Evolutionary conservation across 1,284 basidiomycete species (phyloP).

Genomic region (Trichosporon ovoides): DNA sequence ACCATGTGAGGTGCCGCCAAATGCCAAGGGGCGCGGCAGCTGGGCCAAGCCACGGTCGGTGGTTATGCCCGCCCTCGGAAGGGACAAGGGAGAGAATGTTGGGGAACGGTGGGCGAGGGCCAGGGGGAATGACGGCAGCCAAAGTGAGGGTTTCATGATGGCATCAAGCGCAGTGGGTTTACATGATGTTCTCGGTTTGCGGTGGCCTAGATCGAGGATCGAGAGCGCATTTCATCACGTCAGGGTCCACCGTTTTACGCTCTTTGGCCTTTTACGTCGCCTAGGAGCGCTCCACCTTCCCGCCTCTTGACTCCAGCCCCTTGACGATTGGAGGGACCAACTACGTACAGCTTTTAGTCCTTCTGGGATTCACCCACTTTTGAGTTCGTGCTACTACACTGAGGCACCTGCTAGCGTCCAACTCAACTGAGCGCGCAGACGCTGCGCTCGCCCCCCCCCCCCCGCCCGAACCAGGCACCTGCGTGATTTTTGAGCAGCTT

Average conservation of each 20-base stretch:
- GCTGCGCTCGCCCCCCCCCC: too few relatives aligned
- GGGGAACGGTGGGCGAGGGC: not conserved
- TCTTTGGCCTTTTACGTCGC: not conserved
- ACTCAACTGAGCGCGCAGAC: not conserved
- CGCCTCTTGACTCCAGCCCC: slow-evolving; percentile 4
- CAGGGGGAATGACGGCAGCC: not conserved
- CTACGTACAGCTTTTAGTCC: too few relatives aligned
- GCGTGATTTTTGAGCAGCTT: not conserved
- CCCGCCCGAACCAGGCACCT: too few relatives aligned
- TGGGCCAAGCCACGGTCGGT: not conserved
- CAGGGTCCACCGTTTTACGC: not conserved
- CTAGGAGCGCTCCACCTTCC: not conserved
- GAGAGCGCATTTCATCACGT: slow-evolving; percentile 4
- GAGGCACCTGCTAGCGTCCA: too few relatives aligned
- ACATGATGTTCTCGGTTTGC: slow-evolving; percentile 3
- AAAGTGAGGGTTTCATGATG: slow-evolving; percentile 3
- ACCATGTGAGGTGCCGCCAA: not conserved
- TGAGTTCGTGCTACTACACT: not conserved
- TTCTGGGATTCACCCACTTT: not conserved
- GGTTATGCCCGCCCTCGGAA: not conserved
- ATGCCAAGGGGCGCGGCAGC: not conserved
- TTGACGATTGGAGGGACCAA: not conserved
- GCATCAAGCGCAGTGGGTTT: slow-evolving; percentile 6
- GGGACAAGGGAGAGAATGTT: too few relatives aligned
- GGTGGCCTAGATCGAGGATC: slow-evolving; percentile 4